These are phyloP conservation scores for Parietichytrium sp. DNA, from an alignment of 108 stramenopile species.

Conservation along the genomic window DNA sequence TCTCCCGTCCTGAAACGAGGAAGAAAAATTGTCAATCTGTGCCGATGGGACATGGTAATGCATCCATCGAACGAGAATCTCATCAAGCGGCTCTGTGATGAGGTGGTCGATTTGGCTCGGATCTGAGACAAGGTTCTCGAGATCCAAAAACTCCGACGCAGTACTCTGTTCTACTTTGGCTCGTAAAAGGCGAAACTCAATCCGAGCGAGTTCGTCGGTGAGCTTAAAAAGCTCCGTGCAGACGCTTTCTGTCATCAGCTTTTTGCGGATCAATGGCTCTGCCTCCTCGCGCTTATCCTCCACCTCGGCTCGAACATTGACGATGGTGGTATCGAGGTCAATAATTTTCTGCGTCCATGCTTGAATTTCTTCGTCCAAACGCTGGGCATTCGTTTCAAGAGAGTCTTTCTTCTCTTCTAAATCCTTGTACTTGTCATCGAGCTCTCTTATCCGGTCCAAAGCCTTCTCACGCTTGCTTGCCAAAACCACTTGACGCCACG, in stretches of 20 bases:
- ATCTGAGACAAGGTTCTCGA: background rate
- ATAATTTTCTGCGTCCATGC: background rate
- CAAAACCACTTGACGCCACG: background rate
- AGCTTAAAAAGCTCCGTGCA: background rate
- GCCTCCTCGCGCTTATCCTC: background rate
- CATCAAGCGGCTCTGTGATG: background rate
- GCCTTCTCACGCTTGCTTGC: background rate
- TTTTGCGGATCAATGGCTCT: background rate
- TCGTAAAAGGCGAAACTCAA: background rate
- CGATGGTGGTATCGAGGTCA: background rate
- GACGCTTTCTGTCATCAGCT: background rate
- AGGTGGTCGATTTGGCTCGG: background rate
- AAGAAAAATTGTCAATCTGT: background rate
- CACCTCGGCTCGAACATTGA: background rate
- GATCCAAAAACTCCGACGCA: background rate
- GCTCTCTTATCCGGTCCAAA: background rate
- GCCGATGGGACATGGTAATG: slow-evolving; percentile 1
- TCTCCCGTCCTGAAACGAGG: background rate
- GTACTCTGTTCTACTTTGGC: background rate
- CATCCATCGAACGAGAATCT: slow-evolving; percentile 4
- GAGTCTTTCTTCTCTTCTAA: background rate
- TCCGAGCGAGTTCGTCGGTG: background rate
- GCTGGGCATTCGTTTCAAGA: background rate
- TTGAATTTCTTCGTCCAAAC: background rate
- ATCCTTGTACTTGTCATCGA: background rate